Evolutionary conservation across 305 asterid species (phyloP).

Genomic region (Lippia alba): DNA sequence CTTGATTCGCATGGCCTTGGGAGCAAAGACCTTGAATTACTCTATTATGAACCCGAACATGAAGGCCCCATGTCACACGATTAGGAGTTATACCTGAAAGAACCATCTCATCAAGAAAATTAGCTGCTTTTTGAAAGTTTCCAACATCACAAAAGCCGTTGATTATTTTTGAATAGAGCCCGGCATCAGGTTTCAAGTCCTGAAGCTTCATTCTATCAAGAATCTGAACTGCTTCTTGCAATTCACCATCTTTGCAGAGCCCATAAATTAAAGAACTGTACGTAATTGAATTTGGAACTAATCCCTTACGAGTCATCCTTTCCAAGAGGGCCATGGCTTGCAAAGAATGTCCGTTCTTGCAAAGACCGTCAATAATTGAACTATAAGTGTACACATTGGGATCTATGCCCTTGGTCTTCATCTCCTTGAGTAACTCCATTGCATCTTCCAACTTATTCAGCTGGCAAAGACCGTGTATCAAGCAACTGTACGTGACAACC

Average conservation of each 20-base stretch:
- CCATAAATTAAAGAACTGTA: conserved; percentile 82
- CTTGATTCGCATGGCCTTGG: conserved; percentile 53
- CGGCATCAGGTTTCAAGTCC: conserved; percentile 89
- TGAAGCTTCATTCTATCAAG: conserved; percentile 89
- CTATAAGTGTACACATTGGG: conserved; percentile 87
- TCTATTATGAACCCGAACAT: conserved; percentile 72
- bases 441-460: conserved; percentile 66
- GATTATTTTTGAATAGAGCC: conserved; percentile 71
- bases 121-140: conserved; percentile 78
- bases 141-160: conserved; percentile 62
- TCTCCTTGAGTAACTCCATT: conserved; percentile 64
- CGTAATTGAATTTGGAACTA: conserved; percentile 73
- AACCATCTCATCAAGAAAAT: conserved; percentile 87
- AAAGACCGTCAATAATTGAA: conserved; percentile 82
- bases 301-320: conserved; percentile 53
- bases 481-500: conserved; percentile 67
- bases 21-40: conserved; percentile 68
- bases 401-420: conserved; percentile 70
- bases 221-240: conserved; percentile 70
- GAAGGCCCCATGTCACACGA: conserved; percentile 84
- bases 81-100: conserved; percentile 78
- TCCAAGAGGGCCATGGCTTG: conserved; percentile 69
- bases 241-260: conserved; percentile 65
- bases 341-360: conserved; percentile 78
- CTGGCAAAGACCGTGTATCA: conserved; percentile 75